Conservation (phyloP, 257 asterid species). For the Oldenlandia corymbosa region DNA sequence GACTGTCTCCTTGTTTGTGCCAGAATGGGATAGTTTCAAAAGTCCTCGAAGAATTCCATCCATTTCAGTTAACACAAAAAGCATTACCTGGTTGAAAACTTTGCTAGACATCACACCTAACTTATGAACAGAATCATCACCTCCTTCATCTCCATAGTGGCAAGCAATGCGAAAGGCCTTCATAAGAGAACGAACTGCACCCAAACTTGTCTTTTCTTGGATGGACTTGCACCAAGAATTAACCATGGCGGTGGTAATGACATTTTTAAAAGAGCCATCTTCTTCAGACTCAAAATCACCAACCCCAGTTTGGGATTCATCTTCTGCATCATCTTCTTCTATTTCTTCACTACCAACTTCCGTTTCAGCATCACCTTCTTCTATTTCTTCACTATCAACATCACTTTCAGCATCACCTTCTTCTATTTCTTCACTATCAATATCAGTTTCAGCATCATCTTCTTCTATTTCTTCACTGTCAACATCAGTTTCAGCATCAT, state of each 20-base stretch:
- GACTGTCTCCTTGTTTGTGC: conserved; percentile 64
- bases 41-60: conserved; percentile 76
- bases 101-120: conserved; percentile 73
- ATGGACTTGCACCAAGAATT: conserved; percentile 71
- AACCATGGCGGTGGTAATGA: conserved; percentile 74
- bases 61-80: conserved; percentile 81
- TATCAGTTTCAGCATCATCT: conserved; percentile 26
- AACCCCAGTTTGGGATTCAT: conserved; percentile 22
- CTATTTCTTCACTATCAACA: too few relatives aligned
- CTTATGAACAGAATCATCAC: conserved; percentile 48
- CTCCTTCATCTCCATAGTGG: conserved; percentile 86
- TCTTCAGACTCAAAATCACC: conserved; percentile 28
- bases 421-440: conserved; percentile 19
- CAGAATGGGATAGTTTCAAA: conserved; percentile 56
- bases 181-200: conserved; percentile 69
- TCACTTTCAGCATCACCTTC: conserved; percentile 28
- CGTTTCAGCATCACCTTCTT: conserved; percentile 24
- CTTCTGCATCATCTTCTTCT: conserved; percentile 27
- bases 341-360: conserved; percentile 24
- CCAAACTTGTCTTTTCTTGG: conserved; percentile 48
- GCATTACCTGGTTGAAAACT: conserved; percentile 84
- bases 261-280: conserved; percentile 42
- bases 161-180: conserved; percentile 86
- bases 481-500: conserved; percentile 23
- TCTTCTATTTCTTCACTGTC: conserved; percentile 24